Evolutionary conservation across 495 filamentous ascomycete genomes (phyloP).

Genomic region (Cetradonia linearis): DNA sequence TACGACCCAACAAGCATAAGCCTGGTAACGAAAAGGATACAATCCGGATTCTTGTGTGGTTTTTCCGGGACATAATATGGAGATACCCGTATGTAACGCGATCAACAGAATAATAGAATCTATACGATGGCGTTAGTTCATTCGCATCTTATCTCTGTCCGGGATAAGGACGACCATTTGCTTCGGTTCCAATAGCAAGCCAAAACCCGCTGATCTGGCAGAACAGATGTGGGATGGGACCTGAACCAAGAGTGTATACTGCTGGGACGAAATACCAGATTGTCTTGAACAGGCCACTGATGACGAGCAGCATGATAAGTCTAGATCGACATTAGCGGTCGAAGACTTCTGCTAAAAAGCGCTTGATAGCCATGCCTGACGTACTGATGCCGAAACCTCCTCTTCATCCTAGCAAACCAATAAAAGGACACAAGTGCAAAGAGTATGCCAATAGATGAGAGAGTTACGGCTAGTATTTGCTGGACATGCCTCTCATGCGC

Average conservation of each 20-base stretch:
- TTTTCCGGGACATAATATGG: slow-evolving; percentile 48
- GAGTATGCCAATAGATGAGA: slow-evolving; percentile 43
- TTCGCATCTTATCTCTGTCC: not conserved
- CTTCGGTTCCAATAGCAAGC: slow-evolving; percentile 52
- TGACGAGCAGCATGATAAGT: slow-evolving; percentile 60
- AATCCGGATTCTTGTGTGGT: slow-evolving; percentile 46
- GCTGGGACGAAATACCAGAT: slow-evolving; percentile 56
- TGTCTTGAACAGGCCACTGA: slow-evolving; percentile 58
- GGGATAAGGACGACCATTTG: slow-evolving; percentile 40
- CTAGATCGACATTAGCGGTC: slow-evolving; percentile 31
- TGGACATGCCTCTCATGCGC: slow-evolving; percentile 11
- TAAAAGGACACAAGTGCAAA: slow-evolving; percentile 46
- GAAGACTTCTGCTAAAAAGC: not conserved
- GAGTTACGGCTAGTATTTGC: slow-evolving; percentile 26
- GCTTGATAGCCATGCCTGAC: slow-evolving; percentile 16
- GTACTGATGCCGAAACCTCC: slow-evolving; percentile 65
- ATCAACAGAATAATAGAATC: slow-evolving; percentile 62
- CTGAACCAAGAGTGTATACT: slow-evolving; percentile 38
- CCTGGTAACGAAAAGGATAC: slow-evolving; percentile 49
- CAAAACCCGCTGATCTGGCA: slow-evolving; percentile 62
- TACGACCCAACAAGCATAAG: slow-evolving; percentile 44
- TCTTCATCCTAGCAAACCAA: slow-evolving; percentile 66
- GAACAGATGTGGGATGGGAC: slow-evolving; percentile 41
- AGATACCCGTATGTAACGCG: slow-evolving; percentile 58
- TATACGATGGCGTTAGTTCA: slow-evolving; percentile 22